phyloP scores from a whole-genome alignment of 805 yeast genomes.

The Candida bentonensis region DNA sequence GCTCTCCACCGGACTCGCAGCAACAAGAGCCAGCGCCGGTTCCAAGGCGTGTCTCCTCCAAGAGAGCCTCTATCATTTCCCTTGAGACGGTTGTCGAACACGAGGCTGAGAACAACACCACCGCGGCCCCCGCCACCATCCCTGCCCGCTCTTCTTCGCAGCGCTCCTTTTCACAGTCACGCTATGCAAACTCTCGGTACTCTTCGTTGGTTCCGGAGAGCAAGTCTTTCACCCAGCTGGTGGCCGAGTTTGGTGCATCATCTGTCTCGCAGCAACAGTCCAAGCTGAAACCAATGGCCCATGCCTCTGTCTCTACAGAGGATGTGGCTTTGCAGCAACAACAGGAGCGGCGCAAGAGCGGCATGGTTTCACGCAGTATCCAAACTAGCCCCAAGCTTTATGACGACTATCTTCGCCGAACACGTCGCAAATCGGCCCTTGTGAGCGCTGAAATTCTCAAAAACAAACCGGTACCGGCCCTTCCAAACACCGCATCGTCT shows the following conservation, averaged over 20 bases:
- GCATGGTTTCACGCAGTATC: background rate
- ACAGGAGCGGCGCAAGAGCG: background rate
- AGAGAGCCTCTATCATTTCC: background rate
- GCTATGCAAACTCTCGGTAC: background rate
- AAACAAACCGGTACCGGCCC: background rate
- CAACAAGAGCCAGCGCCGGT: background rate
- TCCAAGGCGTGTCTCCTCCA: background rate
- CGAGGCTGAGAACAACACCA: background rate
- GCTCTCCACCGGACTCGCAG: background rate
- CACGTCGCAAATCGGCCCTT: background rate
- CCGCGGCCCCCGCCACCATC: background rate
- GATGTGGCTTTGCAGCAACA: background rate
- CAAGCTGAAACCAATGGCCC: background rate
- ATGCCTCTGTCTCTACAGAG: background rate
- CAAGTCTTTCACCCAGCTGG: background rate
- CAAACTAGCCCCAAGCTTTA: background rate
- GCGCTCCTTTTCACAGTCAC: background rate
- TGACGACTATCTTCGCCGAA: background rate
- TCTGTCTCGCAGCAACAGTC: background rate
- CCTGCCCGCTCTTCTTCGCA: background rate
- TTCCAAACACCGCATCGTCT: background rate
- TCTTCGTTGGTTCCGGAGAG: background rate
- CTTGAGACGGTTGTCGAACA: conserved; percentile 1
- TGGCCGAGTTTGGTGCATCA: background rate
- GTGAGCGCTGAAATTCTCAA: background rate